Evolutionary conservation across 139 green algal species (phyloP).

Genomic region (Chlorella ohadii): DNA sequence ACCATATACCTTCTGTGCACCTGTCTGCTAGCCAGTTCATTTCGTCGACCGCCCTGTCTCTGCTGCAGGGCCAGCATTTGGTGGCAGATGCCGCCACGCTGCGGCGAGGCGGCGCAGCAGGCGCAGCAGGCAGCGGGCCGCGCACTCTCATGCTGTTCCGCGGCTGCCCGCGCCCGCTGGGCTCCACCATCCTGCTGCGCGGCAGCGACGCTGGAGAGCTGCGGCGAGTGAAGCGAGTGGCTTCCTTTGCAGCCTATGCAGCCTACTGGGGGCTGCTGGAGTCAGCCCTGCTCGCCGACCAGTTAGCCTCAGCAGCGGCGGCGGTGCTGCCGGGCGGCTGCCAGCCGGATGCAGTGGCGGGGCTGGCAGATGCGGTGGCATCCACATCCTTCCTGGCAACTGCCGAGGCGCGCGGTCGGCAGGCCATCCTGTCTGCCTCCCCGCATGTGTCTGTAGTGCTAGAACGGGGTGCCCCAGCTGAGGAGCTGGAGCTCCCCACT

Average conservation of each 20-base stretch:
- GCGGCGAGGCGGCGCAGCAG: neutral
- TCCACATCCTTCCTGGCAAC: conserved; percentile 17
- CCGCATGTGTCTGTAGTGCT: conserved; percentile 41
- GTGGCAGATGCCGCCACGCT: neutral
- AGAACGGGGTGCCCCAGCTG: neutral
- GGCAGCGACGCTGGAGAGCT: conserved; percentile 51
- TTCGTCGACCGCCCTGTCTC: neutral
- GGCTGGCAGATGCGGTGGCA: conserved; percentile 19
- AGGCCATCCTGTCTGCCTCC: conserved; percentile 49
- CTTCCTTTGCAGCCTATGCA: conserved; percentile 68
- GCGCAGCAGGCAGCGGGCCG: neutral
- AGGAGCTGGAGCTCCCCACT: neutral
- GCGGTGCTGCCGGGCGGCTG: conserved; percentile 9
- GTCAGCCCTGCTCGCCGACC: conserved; percentile 68
- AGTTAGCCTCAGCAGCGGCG: conserved; percentile 45
- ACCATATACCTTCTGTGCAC: too few species aligned
- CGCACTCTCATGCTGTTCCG: conserved; percentile 82
- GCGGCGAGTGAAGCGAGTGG: conserved; percentile 53
- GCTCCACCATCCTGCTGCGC: conserved; percentile 80
- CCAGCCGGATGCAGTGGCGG: neutral
- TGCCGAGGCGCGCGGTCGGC: neutral
- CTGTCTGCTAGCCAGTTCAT: too few species aligned
- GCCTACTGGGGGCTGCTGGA: conserved; percentile 74
- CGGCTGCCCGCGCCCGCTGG: conserved; percentile 68
- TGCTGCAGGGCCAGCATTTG: conserved; percentile 28